Base-by-base conservation (phyloP, 1,284 basidiomycete species). In the Cystobasidiaceae sp. region DNA sequence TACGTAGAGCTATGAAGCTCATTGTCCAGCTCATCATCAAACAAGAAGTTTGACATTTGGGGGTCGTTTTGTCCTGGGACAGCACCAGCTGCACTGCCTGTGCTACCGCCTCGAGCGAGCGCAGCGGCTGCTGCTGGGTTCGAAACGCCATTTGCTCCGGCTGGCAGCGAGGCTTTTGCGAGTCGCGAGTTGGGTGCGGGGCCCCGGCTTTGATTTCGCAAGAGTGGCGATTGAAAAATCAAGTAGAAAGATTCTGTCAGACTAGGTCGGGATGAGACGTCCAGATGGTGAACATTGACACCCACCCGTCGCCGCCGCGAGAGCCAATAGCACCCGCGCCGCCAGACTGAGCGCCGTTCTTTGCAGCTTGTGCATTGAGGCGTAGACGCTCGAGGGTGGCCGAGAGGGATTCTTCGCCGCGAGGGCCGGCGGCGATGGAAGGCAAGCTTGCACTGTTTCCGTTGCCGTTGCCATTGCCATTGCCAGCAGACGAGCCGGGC, bases 21-120 rank as follows among this genome's bases (percentile, higher is more conserved):
- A 76, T 89, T 85, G 73, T 93, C 90, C 70, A 93, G 78, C 74
- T 92, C 89, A 76, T 92, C 87, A 72, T 93, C 90, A 67, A 92
- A 80, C 83, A 92, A 85, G 84, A 90, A 88, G 28, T 67, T 71
- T 52, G 71, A 74, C 46, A 75, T 66, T 33, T 55, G 33, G 49
- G 32, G 23, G 33, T 56, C 27, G 23, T 45, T 55, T 54, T 67
- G 56, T 45, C n/a, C 28, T 34, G 17, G 33, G 33, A 11, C 17
- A 23, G 34, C 58, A 46, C 55, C 37, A n/a, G 32, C 33, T 17
- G 50, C 39, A n/a, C 49, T 43, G 9, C 43, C 50, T 48, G 30
- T 58, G 46, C 34, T 58, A 17, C 34, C 23, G 17, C 25, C 57
- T 33, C 33, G 55, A 54, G 37, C 49, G 30, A 58, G 45, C 21